phyloP scores from a whole-genome alignment of 1,139 yeast genomes.

The Keqinozyma sinolaborantium region DNA sequence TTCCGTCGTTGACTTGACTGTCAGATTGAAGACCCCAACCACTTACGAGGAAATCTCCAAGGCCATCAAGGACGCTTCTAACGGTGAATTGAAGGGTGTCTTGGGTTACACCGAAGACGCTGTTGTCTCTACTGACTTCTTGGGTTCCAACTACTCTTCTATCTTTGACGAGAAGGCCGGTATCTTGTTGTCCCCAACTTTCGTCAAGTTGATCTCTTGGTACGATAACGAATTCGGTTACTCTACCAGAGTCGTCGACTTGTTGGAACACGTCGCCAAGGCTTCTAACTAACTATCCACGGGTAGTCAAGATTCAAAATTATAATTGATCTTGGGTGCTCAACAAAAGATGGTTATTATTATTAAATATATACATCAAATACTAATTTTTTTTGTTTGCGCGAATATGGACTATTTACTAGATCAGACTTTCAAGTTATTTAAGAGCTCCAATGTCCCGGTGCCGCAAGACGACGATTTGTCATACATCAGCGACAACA shows the following conservation, averaged over 20 bases:
- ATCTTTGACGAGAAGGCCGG: slow-evolving; percentile 86
- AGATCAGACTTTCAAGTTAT: slow-evolving; percentile 17
- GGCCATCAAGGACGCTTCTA: slow-evolving; percentile 67
- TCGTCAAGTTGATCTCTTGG: slow-evolving; percentile 85
- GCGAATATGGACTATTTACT: slow-evolving; percentile 1
- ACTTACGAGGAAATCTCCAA: slow-evolving; percentile 74
- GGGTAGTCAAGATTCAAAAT: slow-evolving; percentile 8
- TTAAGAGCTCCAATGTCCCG: slow-evolving; percentile 12
- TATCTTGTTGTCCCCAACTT: slow-evolving; percentile 75
- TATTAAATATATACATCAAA: slow-evolving; percentile 1
- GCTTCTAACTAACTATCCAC: slow-evolving; percentile 25
- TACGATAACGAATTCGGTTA: slow-evolving; percentile 91
- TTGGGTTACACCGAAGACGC: slow-evolving; percentile 84
- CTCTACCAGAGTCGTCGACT: slow-evolving; percentile 90
- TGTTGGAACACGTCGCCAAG: slow-evolving; percentile 70
- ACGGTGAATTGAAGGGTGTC: slow-evolving; percentile 70
- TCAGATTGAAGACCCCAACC: slow-evolving; percentile 63
- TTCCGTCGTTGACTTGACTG: slow-evolving; percentile 53
- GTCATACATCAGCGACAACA: slow-evolving; percentile 8
- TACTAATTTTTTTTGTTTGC: background rate
- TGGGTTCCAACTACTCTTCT: slow-evolving; percentile 74
- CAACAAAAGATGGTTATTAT: slow-evolving; percentile 1
- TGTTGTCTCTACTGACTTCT: slow-evolving; percentile 82
- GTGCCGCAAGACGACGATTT: slow-evolving; percentile 8
- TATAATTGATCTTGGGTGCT: slow-evolving; percentile 5